These are phyloP conservation scores for Chlamydomonas reinhardtii DNA, from an alignment of 163 green algal genomes.

Conservation along the genomic window DNA sequence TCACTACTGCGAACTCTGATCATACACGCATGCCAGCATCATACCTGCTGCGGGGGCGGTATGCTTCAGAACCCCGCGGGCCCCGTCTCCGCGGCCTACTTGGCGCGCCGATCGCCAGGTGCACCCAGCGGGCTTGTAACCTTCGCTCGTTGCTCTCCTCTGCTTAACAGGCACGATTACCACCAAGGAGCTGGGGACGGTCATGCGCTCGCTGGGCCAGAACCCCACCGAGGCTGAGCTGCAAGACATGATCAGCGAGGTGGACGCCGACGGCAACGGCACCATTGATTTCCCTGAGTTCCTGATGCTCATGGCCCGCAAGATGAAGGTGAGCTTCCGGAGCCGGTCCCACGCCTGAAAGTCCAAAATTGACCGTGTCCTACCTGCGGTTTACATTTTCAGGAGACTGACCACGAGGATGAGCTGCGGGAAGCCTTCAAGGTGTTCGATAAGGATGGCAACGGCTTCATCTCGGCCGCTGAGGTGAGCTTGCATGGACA, in stretches of 20 bases:
- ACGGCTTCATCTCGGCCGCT: constrained; percentile 98
- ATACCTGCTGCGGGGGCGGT: too few relatives aligned
- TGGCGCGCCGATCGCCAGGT: neutral
- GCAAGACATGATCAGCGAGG: constrained; percentile 99
- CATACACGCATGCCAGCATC: too few relatives aligned
- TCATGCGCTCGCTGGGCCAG: constrained; percentile 99
- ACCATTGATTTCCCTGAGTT: constrained; percentile 99
- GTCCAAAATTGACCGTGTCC: too few relatives aligned
- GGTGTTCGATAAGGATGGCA: constrained; percentile 99
- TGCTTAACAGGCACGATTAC: constrained; percentile 89
- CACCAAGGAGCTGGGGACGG: constrained; percentile 98
- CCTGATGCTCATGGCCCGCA: constrained; percentile 96
- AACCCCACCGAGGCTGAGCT: constrained; percentile 99
- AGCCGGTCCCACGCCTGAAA: neutral
- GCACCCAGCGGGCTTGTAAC: neutral
- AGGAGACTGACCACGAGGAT: constrained; percentile 98
- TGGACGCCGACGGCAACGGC: constrained; percentile 98
- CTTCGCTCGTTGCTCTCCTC: neutral
- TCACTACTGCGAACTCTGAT: too few relatives aligned
- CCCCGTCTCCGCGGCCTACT: too few relatives aligned
- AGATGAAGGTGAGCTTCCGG: constrained; percentile 86
- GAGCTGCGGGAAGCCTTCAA: constrained; percentile 99
- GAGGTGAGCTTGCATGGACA: constrained; percentile 78
- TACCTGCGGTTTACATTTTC: neutral
- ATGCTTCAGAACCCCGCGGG: too few relatives aligned